Evolutionary conservation across 1,284 basidiomycete species (phyloP).

Genomic region (Earliella scabrosa): DNA sequence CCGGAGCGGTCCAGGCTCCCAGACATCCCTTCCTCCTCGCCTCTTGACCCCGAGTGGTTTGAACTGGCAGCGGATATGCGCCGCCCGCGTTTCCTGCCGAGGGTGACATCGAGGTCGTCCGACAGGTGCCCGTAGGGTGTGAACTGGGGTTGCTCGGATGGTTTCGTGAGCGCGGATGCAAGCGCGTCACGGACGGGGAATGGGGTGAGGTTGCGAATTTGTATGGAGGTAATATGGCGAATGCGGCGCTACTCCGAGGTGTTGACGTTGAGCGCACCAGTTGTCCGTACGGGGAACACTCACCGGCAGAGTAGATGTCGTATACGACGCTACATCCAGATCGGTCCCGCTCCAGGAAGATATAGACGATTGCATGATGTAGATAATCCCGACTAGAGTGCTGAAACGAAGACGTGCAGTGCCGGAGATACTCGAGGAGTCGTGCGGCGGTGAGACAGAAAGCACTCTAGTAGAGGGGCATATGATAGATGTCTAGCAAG

Average conservation of each 20-base stretch:
- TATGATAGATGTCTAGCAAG: slow-evolving; percentile 9
- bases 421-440: not conserved
- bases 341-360: slow-evolving; percentile 8
- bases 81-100: slow-evolving; percentile 61
- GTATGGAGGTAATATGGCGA: slow-evolving; percentile 74
- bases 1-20: slow-evolving; percentile 15
- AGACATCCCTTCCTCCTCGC: slow-evolving; percentile 44
- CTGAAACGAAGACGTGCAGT: not conserved
- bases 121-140: slow-evolving; percentile 56
- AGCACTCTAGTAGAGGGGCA: slow-evolving; percentile 11
- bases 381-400: not conserved
- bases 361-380: slow-evolving; percentile 9
- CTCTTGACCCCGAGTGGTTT: slow-evolving; percentile 47
- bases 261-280: not conserved
- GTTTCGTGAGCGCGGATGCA: slow-evolving; percentile 71
- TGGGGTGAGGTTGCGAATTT: slow-evolving; percentile 81
- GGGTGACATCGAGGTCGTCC: slow-evolving; percentile 71
- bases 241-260: slow-evolving; percentile 58
- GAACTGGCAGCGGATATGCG: slow-evolving; percentile 63
- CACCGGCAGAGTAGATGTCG: slow-evolving; percentile 16
- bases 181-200: slow-evolving; percentile 79
- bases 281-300: not conserved
- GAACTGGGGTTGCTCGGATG: slow-evolving; percentile 61
- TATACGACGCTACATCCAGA: not conserved
- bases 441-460: not conserved